A percentile compares a stretch with the other conserved stretches of the same genome.
Conservation (phyloP, 257 asterid genomes). For the Fraxinus cuspidata region DNA sequence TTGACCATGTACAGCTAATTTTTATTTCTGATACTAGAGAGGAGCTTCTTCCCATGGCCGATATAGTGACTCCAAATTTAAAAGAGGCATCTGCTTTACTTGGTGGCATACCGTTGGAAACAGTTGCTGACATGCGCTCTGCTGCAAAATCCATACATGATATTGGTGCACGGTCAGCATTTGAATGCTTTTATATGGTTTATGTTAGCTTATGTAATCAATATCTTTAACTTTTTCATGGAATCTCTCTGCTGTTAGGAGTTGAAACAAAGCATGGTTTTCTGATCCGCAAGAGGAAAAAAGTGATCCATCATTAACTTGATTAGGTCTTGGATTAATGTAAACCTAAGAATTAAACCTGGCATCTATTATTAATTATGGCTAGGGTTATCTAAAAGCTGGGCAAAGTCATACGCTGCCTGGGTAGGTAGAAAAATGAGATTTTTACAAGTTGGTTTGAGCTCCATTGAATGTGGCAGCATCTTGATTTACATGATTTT, state of each 20-base stretch:
- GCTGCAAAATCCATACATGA: constrained; percentile 85
- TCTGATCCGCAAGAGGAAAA: constrained; percentile 4
- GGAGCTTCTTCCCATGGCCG: constrained; percentile 89
- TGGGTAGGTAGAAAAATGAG: neutral
- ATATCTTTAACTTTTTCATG: neutral
- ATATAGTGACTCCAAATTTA: constrained; percentile 88
- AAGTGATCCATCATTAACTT: neutral
- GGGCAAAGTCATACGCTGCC: neutral
- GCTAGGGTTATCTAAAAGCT: neutral
- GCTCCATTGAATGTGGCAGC: neutral
- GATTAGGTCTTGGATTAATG: neutral
- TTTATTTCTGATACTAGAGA: constrained; percentile 48
- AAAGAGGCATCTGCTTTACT: constrained; percentile 87
- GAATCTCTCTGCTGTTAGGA: neutral
- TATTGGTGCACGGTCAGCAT: constrained; percentile 79
- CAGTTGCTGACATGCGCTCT: constrained; percentile 82
- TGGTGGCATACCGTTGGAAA: constrained; percentile 65
- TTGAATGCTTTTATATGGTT: constrained; percentile 18
- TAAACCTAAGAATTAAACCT: neutral
- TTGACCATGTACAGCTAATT: neutral
- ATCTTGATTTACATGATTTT: neutral
- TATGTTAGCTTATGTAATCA: constrained; percentile 13
- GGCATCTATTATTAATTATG: neutral
- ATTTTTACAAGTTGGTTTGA: neutral
- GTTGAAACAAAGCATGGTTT: neutral